Conservation (phyloP, 805 yeast genomes). For the Zygoascus ofunaensis region DNA sequence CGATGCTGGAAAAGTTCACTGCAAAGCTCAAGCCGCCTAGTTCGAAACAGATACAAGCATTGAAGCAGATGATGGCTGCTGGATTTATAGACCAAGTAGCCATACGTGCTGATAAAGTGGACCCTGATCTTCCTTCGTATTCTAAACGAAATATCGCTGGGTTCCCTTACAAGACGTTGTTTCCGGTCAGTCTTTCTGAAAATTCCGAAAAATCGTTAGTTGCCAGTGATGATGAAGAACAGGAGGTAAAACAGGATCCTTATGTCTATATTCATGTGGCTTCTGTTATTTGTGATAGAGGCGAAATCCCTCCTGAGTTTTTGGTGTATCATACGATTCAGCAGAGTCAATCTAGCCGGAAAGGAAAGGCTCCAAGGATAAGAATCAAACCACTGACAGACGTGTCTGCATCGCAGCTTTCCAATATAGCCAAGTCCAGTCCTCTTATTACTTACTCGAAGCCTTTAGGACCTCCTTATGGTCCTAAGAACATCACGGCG, state of each 20-base stretch:
- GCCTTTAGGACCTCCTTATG: slow-evolving; percentile 85
- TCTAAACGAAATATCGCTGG: slow-evolving; percentile 45
- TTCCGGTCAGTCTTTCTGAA: slow-evolving; percentile 29
- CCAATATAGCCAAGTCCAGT: slow-evolving; percentile 67
- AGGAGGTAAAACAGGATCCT: slow-evolving; percentile 36
- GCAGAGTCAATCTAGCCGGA: slow-evolving; percentile 39
- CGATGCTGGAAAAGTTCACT: slow-evolving; percentile 46
- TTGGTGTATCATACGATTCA: slow-evolving; percentile 66
- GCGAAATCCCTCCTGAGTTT: slow-evolving; percentile 70
- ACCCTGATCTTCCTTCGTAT: slow-evolving; percentile 50
- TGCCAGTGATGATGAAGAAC: slow-evolving; percentile 16
- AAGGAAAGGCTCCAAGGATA: slow-evolving; percentile 33
- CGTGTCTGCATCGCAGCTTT: slow-evolving; percentile 61
- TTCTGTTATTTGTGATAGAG: slow-evolving; percentile 51
- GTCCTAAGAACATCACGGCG: slow-evolving; percentile 57
- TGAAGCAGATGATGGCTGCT: slow-evolving; percentile 86
- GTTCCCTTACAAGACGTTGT: slow-evolving; percentile 47
- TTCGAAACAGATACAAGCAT: slow-evolving; percentile 57
- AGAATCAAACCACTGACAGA: slow-evolving; percentile 66
- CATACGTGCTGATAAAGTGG: slow-evolving; percentile 65
- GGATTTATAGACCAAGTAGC: slow-evolving; percentile 92
- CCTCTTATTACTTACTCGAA: slow-evolving; percentile 76
- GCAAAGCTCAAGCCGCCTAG: slow-evolving; percentile 52
- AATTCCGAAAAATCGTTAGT: background rate
- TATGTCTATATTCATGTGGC: slow-evolving; percentile 72